These are phyloP conservation scores for Agarophyton chilense DNA, from an alignment of 23 red algal genomes.

Conservation along the genomic window DNA sequence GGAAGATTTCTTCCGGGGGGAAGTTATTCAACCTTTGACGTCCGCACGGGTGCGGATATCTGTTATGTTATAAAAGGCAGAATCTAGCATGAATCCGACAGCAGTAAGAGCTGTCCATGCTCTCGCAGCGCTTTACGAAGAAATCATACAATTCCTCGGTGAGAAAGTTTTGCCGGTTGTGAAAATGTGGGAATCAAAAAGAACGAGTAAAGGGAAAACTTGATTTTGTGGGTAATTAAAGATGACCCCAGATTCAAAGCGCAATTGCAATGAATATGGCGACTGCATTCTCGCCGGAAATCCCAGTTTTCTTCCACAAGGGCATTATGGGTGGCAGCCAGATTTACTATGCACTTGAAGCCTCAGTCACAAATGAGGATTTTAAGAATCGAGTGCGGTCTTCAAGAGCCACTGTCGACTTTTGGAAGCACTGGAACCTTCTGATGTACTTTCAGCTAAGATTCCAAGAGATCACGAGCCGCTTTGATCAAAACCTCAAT, in stretches of 20 bases:
- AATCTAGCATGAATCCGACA: slow-evolving; percentile 7
- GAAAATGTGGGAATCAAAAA: slow-evolving; percentile 38
- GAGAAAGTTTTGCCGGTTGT: slow-evolving; percentile 69
- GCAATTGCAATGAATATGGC: slow-evolving; percentile 66
- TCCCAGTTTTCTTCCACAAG: slow-evolving; percentile 74
- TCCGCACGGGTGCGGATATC: slow-evolving; percentile 43
- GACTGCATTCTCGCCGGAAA: slow-evolving; percentile 76
- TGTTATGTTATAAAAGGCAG: slow-evolving; percentile 38
- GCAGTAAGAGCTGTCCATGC: slow-evolving; percentile 65
- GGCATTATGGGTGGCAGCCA: slow-evolving; percentile 45
- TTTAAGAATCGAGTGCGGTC: slow-evolving; percentile 8
- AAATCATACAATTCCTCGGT: slow-evolving; percentile 66
- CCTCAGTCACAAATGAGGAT: slow-evolving; percentile 19
- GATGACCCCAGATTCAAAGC: slow-evolving; percentile 76
- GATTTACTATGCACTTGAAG: slow-evolving; percentile 71
- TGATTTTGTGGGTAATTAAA: slow-evolving; percentile 76
- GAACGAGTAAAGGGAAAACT: slow-evolving; percentile 49
- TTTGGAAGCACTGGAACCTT: slow-evolving; percentile 81
- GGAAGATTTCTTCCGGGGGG: slow-evolving; percentile 66
- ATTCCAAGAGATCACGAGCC: slow-evolving; percentile 78
- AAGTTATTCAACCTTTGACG: slow-evolving; percentile 67
- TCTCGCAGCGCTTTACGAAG: slow-evolving; percentile 45
- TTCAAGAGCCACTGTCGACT: slow-evolving; percentile 44
- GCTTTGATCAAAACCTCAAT: slow-evolving; percentile 50
- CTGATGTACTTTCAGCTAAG: slow-evolving; percentile 88